Conservation (phyloP, 345 rosid species). For the Dimocarpus longan region DNA sequence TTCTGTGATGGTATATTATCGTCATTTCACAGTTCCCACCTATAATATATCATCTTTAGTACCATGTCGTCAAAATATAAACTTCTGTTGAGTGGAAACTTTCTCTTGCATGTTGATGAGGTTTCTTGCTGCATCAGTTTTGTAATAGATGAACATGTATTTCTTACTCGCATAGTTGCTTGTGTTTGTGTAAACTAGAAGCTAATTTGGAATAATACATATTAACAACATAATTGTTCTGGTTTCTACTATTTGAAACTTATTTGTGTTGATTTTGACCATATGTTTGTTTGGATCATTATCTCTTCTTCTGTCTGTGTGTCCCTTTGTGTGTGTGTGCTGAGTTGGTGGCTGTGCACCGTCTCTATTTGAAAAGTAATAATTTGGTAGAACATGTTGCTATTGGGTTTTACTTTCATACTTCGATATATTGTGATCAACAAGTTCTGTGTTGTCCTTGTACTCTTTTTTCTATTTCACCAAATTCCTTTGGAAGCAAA, state of each 20-base stretch:
- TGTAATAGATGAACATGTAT: not conserved
- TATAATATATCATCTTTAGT: not conserved
- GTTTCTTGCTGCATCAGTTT: not conserved
- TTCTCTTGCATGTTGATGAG: slow-evolving; percentile 4
- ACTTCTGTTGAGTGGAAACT: not conserved
- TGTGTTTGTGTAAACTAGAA: not conserved
- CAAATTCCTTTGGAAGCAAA: not conserved
- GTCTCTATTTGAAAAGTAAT: not conserved
- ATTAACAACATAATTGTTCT: not conserved
- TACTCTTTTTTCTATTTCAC: not conserved
- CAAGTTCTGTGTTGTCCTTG: not conserved
- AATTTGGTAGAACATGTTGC: not conserved
- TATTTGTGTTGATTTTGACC: not conserved
- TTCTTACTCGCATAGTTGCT: not conserved
- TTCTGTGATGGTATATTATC: not conserved
- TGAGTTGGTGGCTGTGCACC: not conserved
- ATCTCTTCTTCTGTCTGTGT: not conserved
- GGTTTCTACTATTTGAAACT: not conserved
- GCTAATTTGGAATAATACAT: not conserved
- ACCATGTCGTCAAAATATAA: not conserved
- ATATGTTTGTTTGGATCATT: not conserved
- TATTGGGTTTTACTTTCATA: not conserved
- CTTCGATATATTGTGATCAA: not conserved
- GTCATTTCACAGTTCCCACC: not conserved
- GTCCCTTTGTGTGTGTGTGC: not conserved